Conservation (phyloP, 768 basidiomycete species). For the Amanita thiersii region DNA sequence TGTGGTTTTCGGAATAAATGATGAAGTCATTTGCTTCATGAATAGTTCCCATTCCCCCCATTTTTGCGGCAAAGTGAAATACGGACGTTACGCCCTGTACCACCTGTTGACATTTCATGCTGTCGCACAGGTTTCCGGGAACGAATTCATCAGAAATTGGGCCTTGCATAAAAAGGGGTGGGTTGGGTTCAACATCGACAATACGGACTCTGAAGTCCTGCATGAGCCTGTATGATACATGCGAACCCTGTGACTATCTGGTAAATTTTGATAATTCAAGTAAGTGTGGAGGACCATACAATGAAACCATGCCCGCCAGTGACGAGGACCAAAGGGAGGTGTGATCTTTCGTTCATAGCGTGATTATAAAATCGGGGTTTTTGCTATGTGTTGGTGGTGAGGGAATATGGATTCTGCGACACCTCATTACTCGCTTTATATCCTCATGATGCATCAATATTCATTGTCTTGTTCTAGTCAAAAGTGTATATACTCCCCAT, state of each 20-base stretch:
- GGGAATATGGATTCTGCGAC: too few species aligned
- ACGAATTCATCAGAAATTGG: conserved; percentile 26
- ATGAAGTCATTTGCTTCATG: conserved; percentile 38
- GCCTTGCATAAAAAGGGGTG: conserved; percentile 15
- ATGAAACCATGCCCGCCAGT: conserved; percentile 49
- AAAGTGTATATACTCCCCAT: too few species aligned
- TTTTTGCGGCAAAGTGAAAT: conserved; percentile 52
- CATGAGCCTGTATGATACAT: conserved; percentile 34
- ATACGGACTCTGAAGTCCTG: conserved; percentile 22
- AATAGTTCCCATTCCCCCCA: conserved; percentile 62
- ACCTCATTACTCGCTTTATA: too few species aligned
- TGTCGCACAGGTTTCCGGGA: conserved; percentile 39
- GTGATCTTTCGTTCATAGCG: neutral
- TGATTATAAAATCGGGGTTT: too few species aligned
- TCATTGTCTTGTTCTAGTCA: too few species aligned
- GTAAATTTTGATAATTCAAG: conserved; percentile 3
- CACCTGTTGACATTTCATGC: conserved; percentile 24
- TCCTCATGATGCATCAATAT: too few species aligned
- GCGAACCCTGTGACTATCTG: conserved; percentile 33
- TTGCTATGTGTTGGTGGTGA: too few species aligned
- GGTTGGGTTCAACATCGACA: conserved; percentile 34
- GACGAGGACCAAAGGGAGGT: conserved; percentile 22
- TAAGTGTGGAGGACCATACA: conserved; percentile 21
- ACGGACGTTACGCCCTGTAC: conserved; percentile 31
- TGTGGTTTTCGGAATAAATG: conserved; percentile 42